Evolutionary conservation across 768 basidiomycete species (phyloP).

Genomic region (Postia placenta): DNA sequence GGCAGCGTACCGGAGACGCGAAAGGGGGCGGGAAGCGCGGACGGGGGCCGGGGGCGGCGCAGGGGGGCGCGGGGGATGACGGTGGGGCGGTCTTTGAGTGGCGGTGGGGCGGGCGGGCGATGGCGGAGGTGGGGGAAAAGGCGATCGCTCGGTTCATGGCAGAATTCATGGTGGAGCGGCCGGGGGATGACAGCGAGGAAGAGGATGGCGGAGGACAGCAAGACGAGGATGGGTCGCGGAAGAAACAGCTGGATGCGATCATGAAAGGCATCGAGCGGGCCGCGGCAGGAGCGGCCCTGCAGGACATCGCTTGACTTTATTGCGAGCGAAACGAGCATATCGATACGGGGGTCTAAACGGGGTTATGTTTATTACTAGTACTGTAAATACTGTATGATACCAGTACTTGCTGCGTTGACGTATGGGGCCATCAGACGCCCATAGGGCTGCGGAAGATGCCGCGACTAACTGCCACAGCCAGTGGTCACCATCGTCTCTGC

Average conservation of each 20-base stretch:
- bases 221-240: conserved; percentile 15
- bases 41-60: conserved; percentile 38
- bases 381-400: too few species aligned
- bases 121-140: conserved; percentile 78
- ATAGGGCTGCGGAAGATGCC: too few species aligned
- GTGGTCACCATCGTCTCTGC: too few species aligned
- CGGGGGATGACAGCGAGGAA: conserved; percentile 14
- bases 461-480: too few species aligned
- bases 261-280: conserved; percentile 55
- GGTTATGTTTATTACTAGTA: background rate
- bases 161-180: conserved; percentile 63
- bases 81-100: conserved; percentile 54
- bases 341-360: background rate
- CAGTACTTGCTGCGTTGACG: too few species aligned
- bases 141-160: conserved; percentile 71
- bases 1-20: conserved; percentile 43
- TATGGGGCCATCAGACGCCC: too few species aligned
- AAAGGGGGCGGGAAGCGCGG: conserved; percentile 46
- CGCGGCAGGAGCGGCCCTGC: conserved; percentile 54
- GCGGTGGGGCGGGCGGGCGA: conserved; percentile 82
- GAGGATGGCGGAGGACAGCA: conserved; percentile 14
- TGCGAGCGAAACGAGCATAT: background rate
- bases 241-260: conserved; percentile 39
- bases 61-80: conserved; percentile 31
- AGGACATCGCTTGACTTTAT: background rate